phyloP scores from a whole-genome alignment of 139 green algal species.

The Desmodesmus armatus region DNA sequence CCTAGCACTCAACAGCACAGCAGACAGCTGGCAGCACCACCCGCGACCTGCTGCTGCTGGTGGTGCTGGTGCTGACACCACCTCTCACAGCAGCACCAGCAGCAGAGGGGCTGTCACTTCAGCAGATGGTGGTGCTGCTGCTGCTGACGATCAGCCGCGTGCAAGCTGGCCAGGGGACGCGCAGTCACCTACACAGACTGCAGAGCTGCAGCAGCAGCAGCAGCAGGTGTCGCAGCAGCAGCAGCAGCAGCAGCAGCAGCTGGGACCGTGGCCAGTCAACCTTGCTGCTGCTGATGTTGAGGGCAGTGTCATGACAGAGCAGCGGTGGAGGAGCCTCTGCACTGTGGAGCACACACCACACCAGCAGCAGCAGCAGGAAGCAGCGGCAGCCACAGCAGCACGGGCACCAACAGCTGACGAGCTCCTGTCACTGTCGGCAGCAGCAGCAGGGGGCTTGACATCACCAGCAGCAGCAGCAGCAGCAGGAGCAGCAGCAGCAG shows the following conservation, averaged over 20 bases:
- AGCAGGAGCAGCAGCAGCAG: neutral
- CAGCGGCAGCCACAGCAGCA: neutral
- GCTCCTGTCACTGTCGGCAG: neutral
- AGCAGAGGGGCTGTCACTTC: too few relatives aligned
- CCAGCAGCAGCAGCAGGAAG: neutral
- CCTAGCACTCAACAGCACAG: too few relatives aligned
- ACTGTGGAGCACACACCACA: neutral
- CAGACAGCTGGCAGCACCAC: too few relatives aligned
- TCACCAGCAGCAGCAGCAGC: neutral
- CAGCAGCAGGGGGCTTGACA: neutral
- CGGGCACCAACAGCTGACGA: neutral
- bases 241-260: conserved; percentile 14
- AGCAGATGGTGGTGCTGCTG: too few relatives aligned
- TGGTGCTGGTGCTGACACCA: too few relatives aligned
- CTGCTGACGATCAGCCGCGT: too few relatives aligned
- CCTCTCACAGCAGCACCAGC: too few relatives aligned
- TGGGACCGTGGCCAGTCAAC: neutral
- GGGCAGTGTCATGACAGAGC: conserved; percentile 25
- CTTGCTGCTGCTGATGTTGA: neutral
- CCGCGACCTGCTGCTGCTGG: too few relatives aligned
- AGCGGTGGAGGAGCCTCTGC: neutral
- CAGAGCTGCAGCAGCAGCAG: neutral
- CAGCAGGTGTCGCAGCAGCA: neutral
- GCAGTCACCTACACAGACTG: too few relatives aligned
- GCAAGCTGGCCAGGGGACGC: too few relatives aligned